Evolutionary conservation across 2,329 filamentous ascomycete species (phyloP).

Genomic region (Aspergillus jensenii): DNA sequence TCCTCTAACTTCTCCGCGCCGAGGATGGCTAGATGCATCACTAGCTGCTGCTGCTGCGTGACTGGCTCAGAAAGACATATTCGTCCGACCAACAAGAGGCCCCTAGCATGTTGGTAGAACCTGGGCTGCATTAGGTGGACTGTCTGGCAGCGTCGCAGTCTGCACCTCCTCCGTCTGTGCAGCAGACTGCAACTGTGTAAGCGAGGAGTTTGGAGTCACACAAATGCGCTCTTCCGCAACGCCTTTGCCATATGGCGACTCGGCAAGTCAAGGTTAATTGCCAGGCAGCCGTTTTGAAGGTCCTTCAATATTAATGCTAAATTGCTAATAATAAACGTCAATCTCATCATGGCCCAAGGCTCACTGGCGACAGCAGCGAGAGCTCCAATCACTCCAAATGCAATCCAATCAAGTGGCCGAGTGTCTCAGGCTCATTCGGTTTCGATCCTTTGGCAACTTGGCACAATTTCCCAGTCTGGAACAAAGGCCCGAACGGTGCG

Average conservation of each 20-base stretch:
- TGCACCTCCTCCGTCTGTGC: too few relatives aligned
- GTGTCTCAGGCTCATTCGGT: neutral
- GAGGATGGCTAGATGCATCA: neutral
- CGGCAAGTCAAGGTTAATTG: neutral
- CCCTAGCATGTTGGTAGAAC: neutral
- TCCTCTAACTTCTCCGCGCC: slow-evolving; percentile 1
- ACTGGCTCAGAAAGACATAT: neutral
- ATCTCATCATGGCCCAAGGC: neutral
- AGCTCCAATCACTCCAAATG: too few relatives aligned
- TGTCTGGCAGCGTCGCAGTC: neutral
- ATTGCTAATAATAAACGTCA: slow-evolving; percentile 3
- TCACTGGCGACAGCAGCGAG: too few relatives aligned
- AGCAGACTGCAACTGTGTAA: neutral
- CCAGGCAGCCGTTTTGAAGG: too few relatives aligned
- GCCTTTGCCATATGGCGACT: slow-evolving; percentile 3
- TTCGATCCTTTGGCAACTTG: neutral
- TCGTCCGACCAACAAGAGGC: neutral
- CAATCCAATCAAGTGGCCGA: neutral
- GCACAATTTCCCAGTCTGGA: neutral
- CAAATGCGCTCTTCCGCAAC: neutral
- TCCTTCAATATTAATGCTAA: too few relatives aligned
- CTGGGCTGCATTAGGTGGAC: neutral
- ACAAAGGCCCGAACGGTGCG: slow-evolving; percentile 9
- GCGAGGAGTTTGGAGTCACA: neutral
- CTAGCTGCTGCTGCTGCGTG: neutral